These are phyloP conservation scores for Trichocomaceae sp. DNA, from an alignment of 2,329 filamentous ascomycete species.

Conservation along the genomic window DNA sequence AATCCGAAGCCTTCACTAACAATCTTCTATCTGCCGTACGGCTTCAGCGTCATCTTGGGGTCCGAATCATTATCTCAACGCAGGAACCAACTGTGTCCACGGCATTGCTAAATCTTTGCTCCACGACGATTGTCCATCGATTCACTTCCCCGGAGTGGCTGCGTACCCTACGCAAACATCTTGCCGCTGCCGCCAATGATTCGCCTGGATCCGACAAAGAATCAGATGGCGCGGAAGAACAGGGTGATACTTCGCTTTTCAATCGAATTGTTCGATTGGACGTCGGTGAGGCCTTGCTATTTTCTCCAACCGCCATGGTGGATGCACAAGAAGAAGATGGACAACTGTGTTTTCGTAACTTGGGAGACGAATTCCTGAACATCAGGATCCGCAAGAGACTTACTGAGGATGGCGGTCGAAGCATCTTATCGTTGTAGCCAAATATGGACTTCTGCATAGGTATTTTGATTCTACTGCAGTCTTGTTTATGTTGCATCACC, in stretches of 20 bases:
- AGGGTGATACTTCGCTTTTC: too few relatives aligned
- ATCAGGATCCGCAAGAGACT: constrained; percentile 36
- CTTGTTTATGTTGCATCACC: too few relatives aligned
- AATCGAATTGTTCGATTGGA: too few relatives aligned
- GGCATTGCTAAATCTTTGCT: constrained; percentile 62
- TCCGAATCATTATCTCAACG: constrained; percentile 63
- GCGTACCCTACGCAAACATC: constrained; percentile 36
- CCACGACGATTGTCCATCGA: constrained; percentile 63
- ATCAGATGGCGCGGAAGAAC: background rate
- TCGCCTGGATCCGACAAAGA: background rate
- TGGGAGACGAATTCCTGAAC: constrained; percentile 3
- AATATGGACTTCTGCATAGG: too few relatives aligned
- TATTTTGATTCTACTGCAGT: too few relatives aligned
- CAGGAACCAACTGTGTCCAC: constrained; percentile 69
- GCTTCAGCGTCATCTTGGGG: constrained; percentile 63
- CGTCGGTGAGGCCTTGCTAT: too few relatives aligned
- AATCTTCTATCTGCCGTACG: constrained; percentile 58
- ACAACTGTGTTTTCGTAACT: too few relatives aligned
- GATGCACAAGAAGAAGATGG: background rate
- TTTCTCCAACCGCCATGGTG: too few relatives aligned
- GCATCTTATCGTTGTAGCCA: constrained; percentile 6
- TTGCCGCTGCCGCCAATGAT: constrained; percentile 31
- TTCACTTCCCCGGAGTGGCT: constrained; percentile 64
- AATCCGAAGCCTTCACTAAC: constrained; percentile 54
- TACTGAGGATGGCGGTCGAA: constrained; percentile 41